Percentiles rank a stretch among this genome's conserved stretches.
phyloP scores from a whole-genome alignment of 78 protist species.

The Chrysochromulina tobinii region DNA sequence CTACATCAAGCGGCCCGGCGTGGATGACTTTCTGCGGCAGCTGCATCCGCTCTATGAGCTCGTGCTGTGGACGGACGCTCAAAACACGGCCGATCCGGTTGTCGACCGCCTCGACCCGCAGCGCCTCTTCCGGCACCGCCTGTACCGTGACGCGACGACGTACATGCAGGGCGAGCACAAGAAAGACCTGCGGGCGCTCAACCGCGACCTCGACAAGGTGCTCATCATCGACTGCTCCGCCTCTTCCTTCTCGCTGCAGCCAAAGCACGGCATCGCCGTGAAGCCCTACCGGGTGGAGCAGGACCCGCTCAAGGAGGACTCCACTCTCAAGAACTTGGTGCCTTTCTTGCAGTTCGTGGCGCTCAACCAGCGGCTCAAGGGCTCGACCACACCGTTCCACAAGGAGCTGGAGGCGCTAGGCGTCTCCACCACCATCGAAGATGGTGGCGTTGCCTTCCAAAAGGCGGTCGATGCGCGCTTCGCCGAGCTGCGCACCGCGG shows the following conservation, averaged over 20 bases:
- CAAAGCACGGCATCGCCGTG: neutral
- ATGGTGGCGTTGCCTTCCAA: no score
- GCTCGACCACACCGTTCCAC: no score
- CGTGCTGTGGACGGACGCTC: neutral
- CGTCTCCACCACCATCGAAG: no score
- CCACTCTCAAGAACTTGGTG: neutral
- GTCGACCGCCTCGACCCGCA: neutral
- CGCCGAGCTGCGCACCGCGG: no score
- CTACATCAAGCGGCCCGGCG: constrained; percentile 13
- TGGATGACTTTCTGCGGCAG: neutral
- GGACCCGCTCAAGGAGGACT: neutral
- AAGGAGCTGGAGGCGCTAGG: no score
- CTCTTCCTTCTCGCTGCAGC: neutral
- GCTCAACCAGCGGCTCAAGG: no score
- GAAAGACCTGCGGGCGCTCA: neutral
- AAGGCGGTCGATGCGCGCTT: no score
- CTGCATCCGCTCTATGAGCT: neutral
- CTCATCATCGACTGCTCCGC: neutral
- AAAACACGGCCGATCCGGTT: neutral
- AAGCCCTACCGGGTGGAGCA: neutral
- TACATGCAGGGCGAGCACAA: neutral
- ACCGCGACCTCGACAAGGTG: neutral
- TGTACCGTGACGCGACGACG: neutral
- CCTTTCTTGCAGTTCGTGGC: neutral
- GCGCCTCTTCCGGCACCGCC: neutral